Percentiles rank a stretch among this genome's conserved stretches.
Evolutionary conservation across 1,284 basidiomycete species (phyloP).

Genomic region (Veloporphyrellus conicus): DNA sequence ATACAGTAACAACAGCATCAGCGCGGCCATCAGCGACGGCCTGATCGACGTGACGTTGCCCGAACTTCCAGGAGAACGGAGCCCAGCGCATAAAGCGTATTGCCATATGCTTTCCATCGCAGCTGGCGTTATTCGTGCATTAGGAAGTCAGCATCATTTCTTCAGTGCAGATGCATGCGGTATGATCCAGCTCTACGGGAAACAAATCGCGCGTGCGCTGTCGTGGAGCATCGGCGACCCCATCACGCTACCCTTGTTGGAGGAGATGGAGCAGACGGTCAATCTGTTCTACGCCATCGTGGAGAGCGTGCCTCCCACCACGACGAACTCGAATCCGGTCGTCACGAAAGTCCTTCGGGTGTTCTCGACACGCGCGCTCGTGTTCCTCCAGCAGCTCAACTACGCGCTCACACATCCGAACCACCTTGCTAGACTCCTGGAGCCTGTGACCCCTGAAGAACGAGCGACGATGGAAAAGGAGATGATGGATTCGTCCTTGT

Average conservation of each 20-base stretch:
- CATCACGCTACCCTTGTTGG: conserved; percentile 67
- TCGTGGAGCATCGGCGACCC: conserved; percentile 77
- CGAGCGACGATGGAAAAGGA: conserved; percentile 63
- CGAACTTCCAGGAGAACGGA: conserved; percentile 68
- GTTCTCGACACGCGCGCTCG: conserved; percentile 63
- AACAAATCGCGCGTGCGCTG: conserved; percentile 73
- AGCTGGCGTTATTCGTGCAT: conserved; percentile 64
- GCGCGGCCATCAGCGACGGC: conserved; percentile 69
- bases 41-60: conserved; percentile 64
- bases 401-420: conserved; percentile 90
- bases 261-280: conserved; percentile 77
- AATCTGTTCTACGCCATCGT: conserved; percentile 73
- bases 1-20: conserved; percentile 81
- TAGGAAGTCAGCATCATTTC: conserved; percentile 71
- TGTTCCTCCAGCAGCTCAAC: conserved; percentile 82
- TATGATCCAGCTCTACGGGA: conserved; percentile 79
- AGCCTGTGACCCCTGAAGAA: conserved; percentile 78
- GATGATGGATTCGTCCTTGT: conserved; percentile 31
- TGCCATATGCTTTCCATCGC: conserved; percentile 82
- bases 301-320: conserved; percentile 38
- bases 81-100: conserved; percentile 76
- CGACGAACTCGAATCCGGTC: conserved; percentile 41
- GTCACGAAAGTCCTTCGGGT: conserved; percentile 61
- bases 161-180: conserved; percentile 83
- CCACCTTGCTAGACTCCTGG: conserved; percentile 75